A percentile compares a stretch with the other conserved stretches of the same genome.
These are phyloP conservation scores for Leishmania gerbilli DNA, from an alignment of 208 protist species.

Conservation along the genomic window DNA sequence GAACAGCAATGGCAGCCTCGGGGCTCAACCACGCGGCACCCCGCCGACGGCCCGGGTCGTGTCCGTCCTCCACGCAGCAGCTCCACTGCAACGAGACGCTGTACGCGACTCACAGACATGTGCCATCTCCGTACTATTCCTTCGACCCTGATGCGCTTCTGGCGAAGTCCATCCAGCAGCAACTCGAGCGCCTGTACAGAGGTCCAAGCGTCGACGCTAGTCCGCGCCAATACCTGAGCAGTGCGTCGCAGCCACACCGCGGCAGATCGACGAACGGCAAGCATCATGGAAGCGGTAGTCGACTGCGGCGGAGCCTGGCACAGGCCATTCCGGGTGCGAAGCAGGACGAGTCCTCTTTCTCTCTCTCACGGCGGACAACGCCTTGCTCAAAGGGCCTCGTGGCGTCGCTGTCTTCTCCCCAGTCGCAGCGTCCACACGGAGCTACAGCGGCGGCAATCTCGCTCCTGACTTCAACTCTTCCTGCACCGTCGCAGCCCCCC, in stretches of 20 bases:
- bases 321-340: background rate
- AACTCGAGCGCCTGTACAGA: constrained; percentile 17
- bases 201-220: constrained; percentile 3
- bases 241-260: background rate
- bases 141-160: constrained; percentile 18
- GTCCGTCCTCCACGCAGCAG: background rate
- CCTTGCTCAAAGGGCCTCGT: background rate
- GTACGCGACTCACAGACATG: background rate
- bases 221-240: background rate
- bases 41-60: background rate
- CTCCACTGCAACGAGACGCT: background rate
- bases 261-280: background rate
- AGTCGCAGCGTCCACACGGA: background rate
- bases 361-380: background rate
- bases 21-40: background rate
- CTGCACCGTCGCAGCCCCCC: background rate
- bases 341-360: background rate
- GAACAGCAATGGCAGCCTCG: background rate
- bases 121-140: constrained; percentile 8
- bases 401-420: background rate
- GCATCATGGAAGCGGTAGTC: background rate
- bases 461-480: background rate
- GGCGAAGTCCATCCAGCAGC: constrained; percentile 11
- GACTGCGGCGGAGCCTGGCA: background rate
- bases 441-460: background rate